Evolutionary conservation across 441 rosid genomes (phyloP).

Genomic region (Lepidium campestre): DNA sequence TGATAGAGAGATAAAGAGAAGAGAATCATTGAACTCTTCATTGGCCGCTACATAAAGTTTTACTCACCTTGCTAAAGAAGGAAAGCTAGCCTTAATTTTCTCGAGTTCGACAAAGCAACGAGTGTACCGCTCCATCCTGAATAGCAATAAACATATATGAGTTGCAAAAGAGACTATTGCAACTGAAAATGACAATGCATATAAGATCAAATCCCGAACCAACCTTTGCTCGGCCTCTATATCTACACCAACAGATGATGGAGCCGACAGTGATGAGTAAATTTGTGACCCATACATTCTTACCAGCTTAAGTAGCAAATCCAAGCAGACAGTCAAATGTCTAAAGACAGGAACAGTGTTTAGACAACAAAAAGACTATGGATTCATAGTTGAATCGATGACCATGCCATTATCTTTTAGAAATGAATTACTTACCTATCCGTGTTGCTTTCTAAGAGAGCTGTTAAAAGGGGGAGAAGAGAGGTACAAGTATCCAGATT

Average conservation of each 20-base stretch:
- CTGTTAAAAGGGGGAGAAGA: conserved; percentile 74
- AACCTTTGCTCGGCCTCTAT: conserved; percentile 98
- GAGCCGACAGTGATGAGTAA: conserved; percentile 75
- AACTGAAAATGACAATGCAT: background rate
- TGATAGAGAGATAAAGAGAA: background rate
- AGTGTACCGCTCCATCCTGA: conserved; percentile 88
- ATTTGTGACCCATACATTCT: conserved; percentile 75
- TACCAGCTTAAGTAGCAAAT: conserved; percentile 79
- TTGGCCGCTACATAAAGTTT: background rate
- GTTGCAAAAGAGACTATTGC: background rate
- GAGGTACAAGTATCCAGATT: conserved; percentile 76
- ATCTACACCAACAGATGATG: conserved; percentile 84
- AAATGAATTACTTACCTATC: conserved; percentile 53
- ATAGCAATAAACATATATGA: conserved; percentile 13
- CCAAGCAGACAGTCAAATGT: conserved; percentile 76
- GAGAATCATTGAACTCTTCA: background rate
- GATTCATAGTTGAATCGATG: background rate
- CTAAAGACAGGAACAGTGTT: conserved; percentile 30
- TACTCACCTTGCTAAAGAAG: conserved; percentile 54
- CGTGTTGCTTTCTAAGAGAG: conserved; percentile 71
- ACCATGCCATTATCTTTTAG: background rate
- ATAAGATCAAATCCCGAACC: conserved; percentile 9
- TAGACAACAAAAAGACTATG: background rate
- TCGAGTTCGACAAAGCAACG: conserved; percentile 85
- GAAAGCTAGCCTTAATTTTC: conserved; percentile 69